Evolutionary conservation across 2,329 filamentous ascomycete genomes (phyloP).

Genomic region (Stagonosporopsis cucurbitacearum): DNA sequence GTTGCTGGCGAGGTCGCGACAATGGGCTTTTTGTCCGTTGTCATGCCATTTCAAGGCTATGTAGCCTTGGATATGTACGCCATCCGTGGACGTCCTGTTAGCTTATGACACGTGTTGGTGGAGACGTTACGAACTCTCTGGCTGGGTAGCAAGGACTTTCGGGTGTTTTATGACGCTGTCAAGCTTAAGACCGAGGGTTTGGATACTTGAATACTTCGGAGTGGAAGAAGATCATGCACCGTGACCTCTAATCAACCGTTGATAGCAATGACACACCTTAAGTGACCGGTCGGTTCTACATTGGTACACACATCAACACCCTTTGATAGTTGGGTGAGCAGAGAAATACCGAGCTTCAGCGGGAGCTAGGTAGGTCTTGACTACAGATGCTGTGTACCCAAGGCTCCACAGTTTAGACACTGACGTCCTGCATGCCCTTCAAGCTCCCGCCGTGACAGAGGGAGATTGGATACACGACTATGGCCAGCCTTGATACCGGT

Average conservation of each 20-base stretch:
- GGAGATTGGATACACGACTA: constrained; percentile 30
- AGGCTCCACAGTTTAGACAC: constrained; percentile 18
- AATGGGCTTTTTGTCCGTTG: constrained; percentile 40
- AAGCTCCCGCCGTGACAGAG: constrained; percentile 34
- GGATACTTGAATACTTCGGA: constrained; percentile 24
- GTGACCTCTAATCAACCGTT: background rate
- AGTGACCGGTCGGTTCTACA: constrained; percentile 23
- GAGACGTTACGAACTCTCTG: constrained; percentile 34
- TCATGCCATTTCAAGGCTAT: constrained; percentile 34
- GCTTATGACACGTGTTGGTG: constrained; percentile 43
- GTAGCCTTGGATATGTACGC: constrained; percentile 35
- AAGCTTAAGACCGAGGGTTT: constrained; percentile 31
- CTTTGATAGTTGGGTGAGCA: constrained; percentile 33
- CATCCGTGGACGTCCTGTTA: constrained; percentile 27
- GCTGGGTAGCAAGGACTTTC: constrained; percentile 29
- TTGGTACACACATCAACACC: constrained; percentile 27
- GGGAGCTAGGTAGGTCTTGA: constrained; percentile 32
- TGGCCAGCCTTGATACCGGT: constrained; percentile 29
- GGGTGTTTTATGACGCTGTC: constrained; percentile 27
- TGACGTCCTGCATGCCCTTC: constrained; percentile 24
- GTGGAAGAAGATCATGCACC: constrained; percentile 34
- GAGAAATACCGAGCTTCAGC: constrained; percentile 24
- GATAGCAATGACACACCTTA: constrained; percentile 21
- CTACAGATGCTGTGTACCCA: background rate
- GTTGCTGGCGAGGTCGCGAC: constrained; percentile 51